phyloP scores from a whole-genome alignment of 2,329 filamentous ascomycete genomes.

The Ophioceras dolichostomum region DNA sequence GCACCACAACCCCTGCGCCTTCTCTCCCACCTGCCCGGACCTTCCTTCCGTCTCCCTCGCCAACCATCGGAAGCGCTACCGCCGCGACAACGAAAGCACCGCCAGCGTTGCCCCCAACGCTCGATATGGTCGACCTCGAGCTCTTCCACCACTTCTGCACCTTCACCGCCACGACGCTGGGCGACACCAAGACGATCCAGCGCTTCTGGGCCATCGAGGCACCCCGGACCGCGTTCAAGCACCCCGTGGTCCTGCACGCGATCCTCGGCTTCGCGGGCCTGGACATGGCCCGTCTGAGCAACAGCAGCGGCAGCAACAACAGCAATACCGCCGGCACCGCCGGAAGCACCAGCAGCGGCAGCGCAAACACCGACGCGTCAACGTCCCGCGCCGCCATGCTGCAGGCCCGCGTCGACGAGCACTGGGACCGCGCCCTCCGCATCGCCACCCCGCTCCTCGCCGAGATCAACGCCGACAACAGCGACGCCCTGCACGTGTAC shows the following conservation, averaged over 20 bases:
- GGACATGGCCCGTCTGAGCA: conserved; percentile 28
- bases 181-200: conserved; percentile 24
- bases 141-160: conserved; percentile 40
- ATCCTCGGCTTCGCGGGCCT: conserved; percentile 36
- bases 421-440: conserved; percentile 2
- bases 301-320: too few relatives aligned
- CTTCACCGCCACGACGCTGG: conserved; percentile 34
- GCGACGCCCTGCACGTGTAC: conserved; percentile 15
- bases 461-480: conserved; percentile 9
- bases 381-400: not conserved
- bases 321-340: too few relatives aligned
- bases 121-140: conserved; percentile 26
- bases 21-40: too few relatives aligned
- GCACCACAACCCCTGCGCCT: too few relatives aligned
- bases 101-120: not conserved
- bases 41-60: too few relatives aligned
- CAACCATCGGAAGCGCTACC: not conserved
- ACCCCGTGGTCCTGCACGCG: conserved; percentile 33
- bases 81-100: not conserved
- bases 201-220: conserved; percentile 33
- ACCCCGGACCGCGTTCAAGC: conserved; percentile 30
- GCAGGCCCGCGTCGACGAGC: conserved; percentile 1
- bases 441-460: conserved; percentile 9
- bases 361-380: too few relatives aligned
- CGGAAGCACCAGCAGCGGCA: too few relatives aligned